These are phyloP conservation scores for Colletotrichum sp. DNA, from an alignment of 2,329 filamentous ascomycete species.

Conservation along the genomic window DNA sequence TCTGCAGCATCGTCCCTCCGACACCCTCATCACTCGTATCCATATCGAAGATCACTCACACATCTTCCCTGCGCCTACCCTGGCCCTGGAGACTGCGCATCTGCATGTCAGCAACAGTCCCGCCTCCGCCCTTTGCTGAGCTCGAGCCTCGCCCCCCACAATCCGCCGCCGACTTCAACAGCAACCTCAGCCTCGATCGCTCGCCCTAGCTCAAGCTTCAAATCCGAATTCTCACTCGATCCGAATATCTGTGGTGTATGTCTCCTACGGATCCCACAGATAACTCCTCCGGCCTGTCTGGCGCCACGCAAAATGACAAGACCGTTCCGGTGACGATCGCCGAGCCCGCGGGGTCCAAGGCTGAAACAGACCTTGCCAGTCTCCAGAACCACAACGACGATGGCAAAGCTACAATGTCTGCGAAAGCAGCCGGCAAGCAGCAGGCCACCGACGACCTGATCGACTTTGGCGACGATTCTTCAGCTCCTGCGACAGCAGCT, in stretches of 20 bases:
- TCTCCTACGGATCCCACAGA: slow-evolving; percentile 18
- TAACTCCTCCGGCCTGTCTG: slow-evolving; percentile 8
- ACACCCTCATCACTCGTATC: background rate
- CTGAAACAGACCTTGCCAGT: slow-evolving; percentile 8
- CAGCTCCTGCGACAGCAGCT: background rate
- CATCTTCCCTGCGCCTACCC: background rate
- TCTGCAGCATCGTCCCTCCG: background rate
- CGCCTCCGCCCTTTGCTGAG: slow-evolving; percentile 3
- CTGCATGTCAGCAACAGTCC: slow-evolving; percentile 7
- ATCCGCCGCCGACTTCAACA: background rate
- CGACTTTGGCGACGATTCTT: slow-evolving; percentile 16
- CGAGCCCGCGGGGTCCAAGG: slow-evolving; percentile 21
- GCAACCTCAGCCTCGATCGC: background rate
- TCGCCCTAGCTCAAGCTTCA: background rate
- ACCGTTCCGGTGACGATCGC: slow-evolving; percentile 20
- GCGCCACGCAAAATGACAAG: slow-evolving; percentile 13
- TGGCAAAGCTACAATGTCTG: background rate
- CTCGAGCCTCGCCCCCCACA: slow-evolving; percentile 7
- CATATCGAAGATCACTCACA: background rate
- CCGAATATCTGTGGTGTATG: slow-evolving; percentile 18
- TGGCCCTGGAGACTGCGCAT: background rate
- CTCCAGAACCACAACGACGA: background rate
- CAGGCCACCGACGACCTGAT: slow-evolving; percentile 17
- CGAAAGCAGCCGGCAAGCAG: slow-evolving; percentile 11
- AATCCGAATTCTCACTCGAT: background rate